Conservation (phyloP, 805 yeast species). For the Maudiozyma bulderi region DNA sequence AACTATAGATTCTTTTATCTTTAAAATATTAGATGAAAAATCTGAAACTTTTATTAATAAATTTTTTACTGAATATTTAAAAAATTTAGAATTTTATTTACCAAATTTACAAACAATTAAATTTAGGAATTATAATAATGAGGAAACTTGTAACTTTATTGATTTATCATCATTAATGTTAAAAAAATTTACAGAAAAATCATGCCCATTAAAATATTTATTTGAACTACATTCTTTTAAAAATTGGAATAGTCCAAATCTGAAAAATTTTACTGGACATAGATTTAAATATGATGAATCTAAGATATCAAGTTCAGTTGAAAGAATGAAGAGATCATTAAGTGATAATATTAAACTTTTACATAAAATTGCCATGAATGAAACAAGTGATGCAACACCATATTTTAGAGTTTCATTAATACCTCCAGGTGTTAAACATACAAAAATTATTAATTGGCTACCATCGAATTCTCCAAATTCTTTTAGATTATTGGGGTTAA, state of each 20-base stretch:
- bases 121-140: constrained; percentile 7
- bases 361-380: constrained; percentile 11
- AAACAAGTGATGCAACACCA: constrained; percentile 19
- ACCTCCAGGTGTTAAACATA: constrained; percentile 15
- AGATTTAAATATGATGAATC: constrained; percentile 17
- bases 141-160: constrained; percentile 16
- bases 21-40: constrained; percentile 6
- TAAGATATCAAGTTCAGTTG: constrained; percentile 9
- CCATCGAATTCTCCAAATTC: constrained; percentile 6
- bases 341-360: constrained; percentile 11
- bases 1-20: constrained; percentile 16
- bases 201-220: constrained; percentile 8
- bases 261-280: constrained; percentile 19
- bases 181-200: constrained; percentile 7
- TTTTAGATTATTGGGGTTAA: not conserved
- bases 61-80: constrained; percentile 8
- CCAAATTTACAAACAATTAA: constrained; percentile 9
- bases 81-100: constrained; percentile 5
- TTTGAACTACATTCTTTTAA: constrained; percentile 19
- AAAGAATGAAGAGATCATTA: constrained; percentile 6
- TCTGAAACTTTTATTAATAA: constrained; percentile 3
- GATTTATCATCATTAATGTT: constrained; percentile 14
- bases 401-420: constrained; percentile 17
- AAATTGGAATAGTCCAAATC: constrained; percentile 18
- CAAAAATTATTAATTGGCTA: constrained; percentile 20